Evolutionary conservation across 2,329 filamentous ascomycete species (phyloP), one percentile per base, ranked within the genome.

Genomic region (Cladophialophora yegresii): DNA sequence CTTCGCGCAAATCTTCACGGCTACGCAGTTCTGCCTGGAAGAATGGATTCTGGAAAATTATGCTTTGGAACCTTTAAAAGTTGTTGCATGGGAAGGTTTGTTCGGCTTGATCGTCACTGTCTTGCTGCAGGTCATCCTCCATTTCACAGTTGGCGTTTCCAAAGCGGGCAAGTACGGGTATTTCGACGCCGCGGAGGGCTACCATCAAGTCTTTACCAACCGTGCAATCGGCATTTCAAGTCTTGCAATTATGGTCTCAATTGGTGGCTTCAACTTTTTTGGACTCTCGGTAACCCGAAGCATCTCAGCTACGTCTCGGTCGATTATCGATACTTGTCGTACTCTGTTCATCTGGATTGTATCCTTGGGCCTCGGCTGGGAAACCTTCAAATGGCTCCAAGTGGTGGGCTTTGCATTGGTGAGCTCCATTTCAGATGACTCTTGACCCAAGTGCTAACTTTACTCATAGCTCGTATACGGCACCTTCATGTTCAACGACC

Each of bases 211-310:
- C 78, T 87, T 86, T 9, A 81, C 87, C 40, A 87, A 93, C 77
- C 84, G 81, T 58, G 79, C 85, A 16, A 87, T 99, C 65, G 85
- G 88, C 32, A 71, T 93, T 2, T 91, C 91, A 23, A 96, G 92
- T 69, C 61, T 98, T 7, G 77, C 96, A 64, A 98, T 98, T 75
- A 99, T 99, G 95, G 84, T 99, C 70, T 96, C 92, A 73, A 99
- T 99, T 72, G 93, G 93, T 90, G 93, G 93, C 60, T 99, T 98
- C 85, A 99, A 99, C 80, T 99, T 96, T 82, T 99, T 99, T 77
- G 95, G 95, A 7, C 85, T 99, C 9, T 95, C 91, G 0, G 93
- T 99, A 8, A 99, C 95, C 0, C 87, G 91, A 65, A 88, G 80
- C 67, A 92, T 99, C 70, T 96, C 90, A 68, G 95, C 95, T 10